Conservation (phyloP, 495 filamentous ascomycete genomes). For the Penicillium goetzii region DNA sequence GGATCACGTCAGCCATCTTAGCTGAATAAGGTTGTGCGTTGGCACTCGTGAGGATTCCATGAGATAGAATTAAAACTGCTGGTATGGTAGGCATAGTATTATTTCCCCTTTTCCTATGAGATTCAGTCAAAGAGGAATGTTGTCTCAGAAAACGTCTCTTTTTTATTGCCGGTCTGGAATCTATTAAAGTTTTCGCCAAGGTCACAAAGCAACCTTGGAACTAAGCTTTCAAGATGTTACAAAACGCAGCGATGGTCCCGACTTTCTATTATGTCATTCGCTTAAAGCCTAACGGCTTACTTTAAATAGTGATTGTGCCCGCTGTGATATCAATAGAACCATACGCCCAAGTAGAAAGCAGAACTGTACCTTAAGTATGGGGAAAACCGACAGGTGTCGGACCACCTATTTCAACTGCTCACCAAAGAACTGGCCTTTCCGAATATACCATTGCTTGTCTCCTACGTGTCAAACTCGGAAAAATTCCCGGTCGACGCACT, state of each 20-base stretch:
- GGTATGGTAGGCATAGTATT: neutral
- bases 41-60: too few relatives aligned
- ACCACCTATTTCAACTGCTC: neutral
- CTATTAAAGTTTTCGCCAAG: neutral
- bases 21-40: neutral
- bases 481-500: neutral
- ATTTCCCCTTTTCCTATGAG: too few relatives aligned
- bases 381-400: too few relatives aligned
- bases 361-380: neutral
- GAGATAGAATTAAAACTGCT: neutral
- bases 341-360: neutral
- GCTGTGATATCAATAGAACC: neutral
- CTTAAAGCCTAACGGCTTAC: neutral
- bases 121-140: neutral
- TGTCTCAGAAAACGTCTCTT: neutral
- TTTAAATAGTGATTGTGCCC: neutral
- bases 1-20: neutral
- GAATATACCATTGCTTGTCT: neutral
- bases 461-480: neutral
- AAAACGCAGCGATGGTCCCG: neutral
- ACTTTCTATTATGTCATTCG: neutral
- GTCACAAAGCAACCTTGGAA: neutral
- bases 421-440: neutral
- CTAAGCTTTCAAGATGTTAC: neutral
- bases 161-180: neutral